A percentile compares a stretch with the other conserved stretches of the same genome.
phyloP scores from a whole-genome alignment of 108 stramenopile genomes.

The Pelagomonas calceolata region DNA sequence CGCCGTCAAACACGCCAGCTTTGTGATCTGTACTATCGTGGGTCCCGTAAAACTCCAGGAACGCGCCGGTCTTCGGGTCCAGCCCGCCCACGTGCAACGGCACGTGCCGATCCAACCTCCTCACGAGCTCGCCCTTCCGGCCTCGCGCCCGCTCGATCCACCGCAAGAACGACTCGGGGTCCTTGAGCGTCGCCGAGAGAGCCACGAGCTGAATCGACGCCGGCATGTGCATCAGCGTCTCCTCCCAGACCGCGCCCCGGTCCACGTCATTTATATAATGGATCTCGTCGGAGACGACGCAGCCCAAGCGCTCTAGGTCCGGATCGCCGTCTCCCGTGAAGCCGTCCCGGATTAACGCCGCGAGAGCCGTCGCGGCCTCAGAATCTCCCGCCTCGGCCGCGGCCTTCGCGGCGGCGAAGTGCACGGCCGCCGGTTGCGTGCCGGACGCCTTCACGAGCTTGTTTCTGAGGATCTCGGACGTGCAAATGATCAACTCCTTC shows the following conservation, averaged over 20 bases:
- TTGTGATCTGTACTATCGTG: not conserved
- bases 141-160: conserved; percentile 87
- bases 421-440: not conserved
- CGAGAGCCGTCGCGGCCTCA: conserved; percentile 72
- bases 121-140: conserved; percentile 77
- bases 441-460: conserved; percentile 40
- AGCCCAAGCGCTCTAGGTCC: conserved; percentile 35
- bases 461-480: conserved; percentile 40
- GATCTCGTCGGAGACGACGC: conserved; percentile 82
- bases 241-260: conserved; percentile 85
- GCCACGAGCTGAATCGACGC: conserved; percentile 79
- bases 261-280: conserved; percentile 77
- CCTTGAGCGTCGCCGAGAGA: conserved; percentile 90
- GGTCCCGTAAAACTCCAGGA: conserved; percentile 7
- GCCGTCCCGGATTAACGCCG: conserved; percentile 42
- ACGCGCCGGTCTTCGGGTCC: conserved; percentile 34
- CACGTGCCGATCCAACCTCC: conserved; percentile 79
- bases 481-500: conserved; percentile 45
- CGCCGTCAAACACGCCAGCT: not conserved
- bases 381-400: conserved; percentile 66
- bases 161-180: conserved; percentile 85
- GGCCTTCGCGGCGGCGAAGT: not conserved
- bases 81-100: conserved; percentile 82
- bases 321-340: not conserved
- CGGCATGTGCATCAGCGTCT: conserved; percentile 93